Base-by-base conservation (phyloP, 495 filamentous ascomycete genomes). In the Friedmanniomyces simplex region DNA sequence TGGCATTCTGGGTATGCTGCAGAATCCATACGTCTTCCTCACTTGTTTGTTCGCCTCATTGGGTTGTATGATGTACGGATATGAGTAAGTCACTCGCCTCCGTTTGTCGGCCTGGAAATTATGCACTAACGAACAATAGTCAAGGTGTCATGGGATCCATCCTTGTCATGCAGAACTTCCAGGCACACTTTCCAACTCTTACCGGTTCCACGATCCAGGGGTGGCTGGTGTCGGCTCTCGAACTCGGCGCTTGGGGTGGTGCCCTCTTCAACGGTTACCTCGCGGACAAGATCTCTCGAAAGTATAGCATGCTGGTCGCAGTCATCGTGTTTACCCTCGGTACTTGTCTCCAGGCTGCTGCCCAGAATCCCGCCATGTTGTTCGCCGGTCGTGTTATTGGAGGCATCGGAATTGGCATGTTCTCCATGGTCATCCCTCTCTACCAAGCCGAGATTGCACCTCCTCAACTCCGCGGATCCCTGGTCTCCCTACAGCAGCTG, bases 221-320 rank as follows among this genome's bases (percentile, higher is more conserved):
- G 4, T 22, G 48, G 8, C 72, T 89, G 48, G 87, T 86, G 6
- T 80, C 88, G 1, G 89, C 89, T 54, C 80, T 91, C 57, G 80
- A 91, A 61, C 77, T 94, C 2, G 88, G 87, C 68, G 88, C 87
- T 34, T 91, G 87, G 88, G 63, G 87, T 53, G 88, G 88, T 12
- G 82, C 85, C 1, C 75, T 91, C 50, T 75, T 85, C 41, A 88
- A 84, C 45, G 87, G 86, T 0, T 86, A 86, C 62, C 68, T 91
- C 37, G 85, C 85, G 32, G 87, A 91, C 69, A 74, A 77, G 7
- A 63, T 87, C 32, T 86, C 84, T 4, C 77, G 88, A 11, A 89
- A 89, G 68, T 78, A 83, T 63, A 79, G 81, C 6, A 83, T 89
- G 46, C 70, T 90, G 34, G 71, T 91, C 39, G 84, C 85, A 2